Evolutionary conservation across 495 filamentous ascomycete genomes (phyloP), one percentile per base, ranked within the genome.

Genomic region (Neurospora sp.): DNA sequence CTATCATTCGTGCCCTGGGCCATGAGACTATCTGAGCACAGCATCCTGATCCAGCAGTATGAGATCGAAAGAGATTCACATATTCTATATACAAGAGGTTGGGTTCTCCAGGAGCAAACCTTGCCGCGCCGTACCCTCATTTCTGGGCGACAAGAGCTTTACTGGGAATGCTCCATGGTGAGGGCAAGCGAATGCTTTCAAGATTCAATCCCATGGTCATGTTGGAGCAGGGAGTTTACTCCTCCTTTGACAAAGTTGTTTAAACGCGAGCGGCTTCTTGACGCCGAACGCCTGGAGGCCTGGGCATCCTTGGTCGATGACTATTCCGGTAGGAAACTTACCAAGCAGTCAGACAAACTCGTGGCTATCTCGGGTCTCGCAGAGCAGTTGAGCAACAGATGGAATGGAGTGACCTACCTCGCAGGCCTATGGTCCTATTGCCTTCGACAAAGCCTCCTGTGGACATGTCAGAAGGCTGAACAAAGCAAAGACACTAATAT

Each of bases 71-170:
- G n/a, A n/a, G n/a, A n/a, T n/a, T n/a, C n/a, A n/a, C n/a, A n/a
- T n/a, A n/a, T n/a, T n/a, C n/a, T n/a, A n/a, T n/a, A n/a, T n/a
- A n/a, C 38, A 5, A 72, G 78, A 18, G 77, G 78, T 39, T 79
- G 78, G 78, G 35, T 77, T 35, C 70, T 79, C 3, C 76, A 79
- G 27, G 75, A 79, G 18, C 75, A 79, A 41, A 44, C 78, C 9
- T 69, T 79, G 35, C 11, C 75, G 1, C 73, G 73, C 5, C 75
- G 78, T 18, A 66, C 75, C 11, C 70, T 79, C 12, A 71, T 71
- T 0, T 78, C 75, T 1, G 75, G 76, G 6, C 8, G 4, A 66
- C 23, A 66, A 0, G 27, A 79, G 42, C 72, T 79, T 39, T 23
- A 41, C 27, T 79, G 78, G 78, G 38, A 46, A 31, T 79, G 76